Base-by-base conservation (phyloP, 1,284 basidiomycete genomes). In the Marasmius fiardii region DNA sequence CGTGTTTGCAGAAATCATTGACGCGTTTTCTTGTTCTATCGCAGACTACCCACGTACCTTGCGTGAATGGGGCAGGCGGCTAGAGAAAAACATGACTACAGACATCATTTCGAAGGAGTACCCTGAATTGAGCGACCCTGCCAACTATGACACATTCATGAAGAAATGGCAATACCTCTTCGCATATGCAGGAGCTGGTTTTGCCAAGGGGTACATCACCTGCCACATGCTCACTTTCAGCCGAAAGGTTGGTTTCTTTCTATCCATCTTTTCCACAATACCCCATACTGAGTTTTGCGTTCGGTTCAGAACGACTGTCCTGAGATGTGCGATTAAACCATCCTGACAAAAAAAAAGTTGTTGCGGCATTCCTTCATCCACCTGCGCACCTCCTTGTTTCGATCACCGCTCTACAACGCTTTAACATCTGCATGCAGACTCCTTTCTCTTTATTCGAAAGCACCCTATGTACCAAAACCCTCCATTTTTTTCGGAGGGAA, bases 31-130 rank as follows among this genome's bases (percentile, higher is more conserved):
- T n/a, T 51, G 24, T 20, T 43, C 16, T 43, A 51, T 3, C 24
- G 24, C 59, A 88, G 85, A 95, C 70, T 95, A 95, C 73, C 88
- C 92, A 23, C 83, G 93, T 39, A 95, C 93, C 18, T 80, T 95
- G n/a, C 81, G 93, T 35, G 91, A 93, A 74, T 95, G 93, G 93
- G 84, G 85, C 51, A 74, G 82, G 23, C 82, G 92, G 26, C 83
- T 95, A 54, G 82, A 85, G 56, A 71, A 71, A 45, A 87, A 88
- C 63, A 67, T 86, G 47, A 73, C 73, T 14, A 84, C 83, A 58
- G 82, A 85, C 8, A 60, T 77, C 51, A 75, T 88, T 37, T 64
- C 76, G 34, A 72, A 73, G 58, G 81, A 84, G 56, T 82, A 86
- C 64, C 85, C 86, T 3, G 71, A 74, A 2, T 71, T 88, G 26